Base-by-base conservation (phyloP, 345 rosid genomes). In the Luvunga scandens region DNA sequence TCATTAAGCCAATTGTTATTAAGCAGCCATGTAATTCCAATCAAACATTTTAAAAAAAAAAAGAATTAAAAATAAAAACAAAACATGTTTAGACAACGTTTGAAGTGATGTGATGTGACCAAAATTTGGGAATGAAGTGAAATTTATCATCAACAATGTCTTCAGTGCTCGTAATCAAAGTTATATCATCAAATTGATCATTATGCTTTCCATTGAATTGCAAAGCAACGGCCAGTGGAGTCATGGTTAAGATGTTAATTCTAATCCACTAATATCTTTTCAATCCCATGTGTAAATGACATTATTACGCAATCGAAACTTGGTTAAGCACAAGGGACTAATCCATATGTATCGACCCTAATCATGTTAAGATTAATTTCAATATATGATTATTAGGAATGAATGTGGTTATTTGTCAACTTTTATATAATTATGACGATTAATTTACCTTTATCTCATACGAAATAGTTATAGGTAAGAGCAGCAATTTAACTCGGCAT, bases 91-190 rank as follows among this genome's bases (percentile, higher is more conserved):
- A 28, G 38, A 61, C 69, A 27, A 27, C 42, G 42, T 71, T 70
- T 50, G 39, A 31, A 27, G 53, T 30, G 57, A 74, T 36, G 9
- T 61, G 77, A 61, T 39, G 9, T 13, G 18, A 45, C 21, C 39
- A 74, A 48, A 10, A 10, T 62, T 39, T 60, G 67, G 22, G 56
- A 74, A 31, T 34, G 31, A 57, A 57, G 39, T n/a, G 9, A 69
- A 69, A n/a, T 10, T 25, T 31, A 21, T 55, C 75, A 53, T 56
- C 38, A 33, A 56, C 64, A 38, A 2, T 62, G 3, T 21, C 66
- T 48, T 33, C 30, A 19, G 34, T 55, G 79, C 65, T 50, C 27
- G n/a, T 66, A 76, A 66, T 76, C 79, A 55, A 76, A 48, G 63
- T 12, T 36, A 61, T 30, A 24, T 71, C 75, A 55, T 56, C 64